Evolutionary conservation across 495 filamentous ascomycete species (phyloP).

Genomic region (Cryomyces minteri): DNA sequence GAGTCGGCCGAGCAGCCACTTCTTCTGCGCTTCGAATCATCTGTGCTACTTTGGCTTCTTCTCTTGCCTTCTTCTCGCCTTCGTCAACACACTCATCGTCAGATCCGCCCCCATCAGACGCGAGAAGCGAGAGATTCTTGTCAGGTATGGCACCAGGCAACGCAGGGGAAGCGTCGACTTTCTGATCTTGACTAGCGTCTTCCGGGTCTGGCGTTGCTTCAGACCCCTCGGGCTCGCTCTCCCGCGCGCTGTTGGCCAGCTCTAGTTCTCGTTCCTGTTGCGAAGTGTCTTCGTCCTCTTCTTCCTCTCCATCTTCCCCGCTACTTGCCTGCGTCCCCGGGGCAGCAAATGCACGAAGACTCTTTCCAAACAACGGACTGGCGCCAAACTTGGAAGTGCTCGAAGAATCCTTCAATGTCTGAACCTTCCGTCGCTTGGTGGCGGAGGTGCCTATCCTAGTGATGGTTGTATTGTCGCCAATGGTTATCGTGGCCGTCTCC

Average conservation of each 20-base stretch:
- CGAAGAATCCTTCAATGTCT: constrained; percentile 10
- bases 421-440: constrained; percentile 22
- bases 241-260: neutral
- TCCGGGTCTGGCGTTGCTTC: no score
- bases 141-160: constrained; percentile 1
- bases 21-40: constrained; percentile 48
- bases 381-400: neutral
- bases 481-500: constrained; percentile 78
- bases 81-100: constrained; percentile 39
- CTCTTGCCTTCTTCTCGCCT: constrained; percentile 41
- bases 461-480: constrained; percentile 61
- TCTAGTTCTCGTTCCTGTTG: neutral
- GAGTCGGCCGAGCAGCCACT: constrained; percentile 27
- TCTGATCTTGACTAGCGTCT: no score
- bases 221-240: no score
- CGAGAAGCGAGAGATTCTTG: neutral
- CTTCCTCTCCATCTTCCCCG: neutral
- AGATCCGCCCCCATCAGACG: constrained; percentile 12
- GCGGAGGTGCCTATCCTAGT: constrained; percentile 34
- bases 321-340: constrained; percentile 31
- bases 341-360: constrained; percentile 57
- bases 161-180: no score
- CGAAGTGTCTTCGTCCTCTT: constrained; percentile 2
- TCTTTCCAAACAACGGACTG: constrained; percentile 40
- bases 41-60: constrained; percentile 45